A percentile compares a stretch with the other conserved stretches of the same genome.
Evolutionary conservation across 2,329 filamentous ascomycete species (phyloP).

Genomic region (Stachybotrys elegans): DNA sequence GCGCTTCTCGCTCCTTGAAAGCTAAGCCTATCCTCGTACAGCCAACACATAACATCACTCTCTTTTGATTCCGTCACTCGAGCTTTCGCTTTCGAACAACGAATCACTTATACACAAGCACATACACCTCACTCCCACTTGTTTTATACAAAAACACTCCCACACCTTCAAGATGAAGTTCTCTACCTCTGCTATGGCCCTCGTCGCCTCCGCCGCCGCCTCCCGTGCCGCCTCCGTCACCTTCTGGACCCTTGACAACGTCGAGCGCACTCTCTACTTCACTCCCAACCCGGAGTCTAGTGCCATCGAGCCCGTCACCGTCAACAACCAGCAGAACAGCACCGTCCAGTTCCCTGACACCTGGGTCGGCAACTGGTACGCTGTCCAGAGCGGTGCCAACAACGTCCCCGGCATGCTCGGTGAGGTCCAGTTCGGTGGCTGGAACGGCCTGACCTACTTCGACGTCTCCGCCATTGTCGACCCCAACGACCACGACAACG

Average conservation of each 20-base stretch:
- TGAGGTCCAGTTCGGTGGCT: conserved; percentile 46
- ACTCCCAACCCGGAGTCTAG: conserved; percentile 34
- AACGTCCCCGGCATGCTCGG: conserved; percentile 46
- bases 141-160: too few species aligned
- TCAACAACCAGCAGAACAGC: conserved; percentile 31
- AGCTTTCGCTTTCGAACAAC: too few species aligned
- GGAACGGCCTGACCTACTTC: conserved; percentile 45
- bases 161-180: conserved; percentile 48
- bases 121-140: too few species aligned
- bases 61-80: neutral
- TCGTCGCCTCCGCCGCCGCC: conserved; percentile 36
- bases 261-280: conserved; percentile 45
- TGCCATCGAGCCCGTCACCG: conserved; percentile 31
- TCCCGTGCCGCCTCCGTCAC: conserved; percentile 46
- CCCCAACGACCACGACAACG: conserved; percentile 41
- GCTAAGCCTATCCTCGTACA: too few species aligned
- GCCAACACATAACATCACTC: too few species aligned
- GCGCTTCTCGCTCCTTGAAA: too few species aligned
- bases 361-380: conserved; percentile 48
- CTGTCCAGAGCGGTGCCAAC: conserved; percentile 37
- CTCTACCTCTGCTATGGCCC: conserved; percentile 36
- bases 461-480: conserved; percentile 56
- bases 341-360: conserved; percentile 36
- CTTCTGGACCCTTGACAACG: conserved; percentile 53
- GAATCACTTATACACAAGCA: too few species aligned